Percentiles rank a stretch among this genome's conserved stretches.
These are phyloP conservation scores for Nectriaceae sp. DNA, from an alignment of 2,329 filamentous ascomycete species.

Conservation along the genomic window DNA sequence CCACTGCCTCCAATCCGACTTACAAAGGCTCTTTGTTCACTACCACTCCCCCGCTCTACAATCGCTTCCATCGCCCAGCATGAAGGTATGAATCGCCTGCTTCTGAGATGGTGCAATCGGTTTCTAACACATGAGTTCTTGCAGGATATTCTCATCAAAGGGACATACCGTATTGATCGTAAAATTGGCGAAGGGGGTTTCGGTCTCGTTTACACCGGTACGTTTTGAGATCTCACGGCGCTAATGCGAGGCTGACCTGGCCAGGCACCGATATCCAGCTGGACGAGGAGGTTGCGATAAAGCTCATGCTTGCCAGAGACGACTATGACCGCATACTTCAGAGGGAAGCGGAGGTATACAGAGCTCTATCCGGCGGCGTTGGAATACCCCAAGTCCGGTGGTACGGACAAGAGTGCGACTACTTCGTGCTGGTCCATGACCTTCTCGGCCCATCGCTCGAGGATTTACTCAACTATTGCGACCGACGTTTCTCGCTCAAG, in stretches of 20 bases:
- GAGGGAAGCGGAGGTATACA: conserved; percentile 17
- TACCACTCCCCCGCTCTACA: not conserved
- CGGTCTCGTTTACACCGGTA: conserved; percentile 22
- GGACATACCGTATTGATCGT: conserved; percentile 18
- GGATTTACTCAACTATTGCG: conserved; percentile 52
- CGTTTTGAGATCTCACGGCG: not conserved
- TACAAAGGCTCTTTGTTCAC: too few relatives aligned
- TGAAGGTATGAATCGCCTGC: not conserved
- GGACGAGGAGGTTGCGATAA: conserved; percentile 39
- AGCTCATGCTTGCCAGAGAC: conserved; percentile 12
- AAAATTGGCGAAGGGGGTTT: conserved; percentile 23
- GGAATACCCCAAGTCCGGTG: conserved; percentile 25
- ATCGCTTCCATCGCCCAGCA: not conserved
- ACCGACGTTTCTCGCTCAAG: conserved; percentile 21
- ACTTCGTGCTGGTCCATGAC: conserved; percentile 25
- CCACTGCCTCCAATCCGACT: too few relatives aligned
- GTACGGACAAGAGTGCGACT: conserved; percentile 20
- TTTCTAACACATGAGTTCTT: not conserved
- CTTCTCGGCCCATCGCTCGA: conserved; percentile 64
- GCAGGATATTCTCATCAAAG: conserved; percentile 19
- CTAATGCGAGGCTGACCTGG: conserved; percentile 1
- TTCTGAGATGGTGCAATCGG: not conserved
- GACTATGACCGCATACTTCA: conserved; percentile 9
- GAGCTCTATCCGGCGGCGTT: conserved; percentile 12
- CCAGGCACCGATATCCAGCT: conserved; percentile 20